Conservation (phyloP, 441 rosid species). For the Eutrema salsugineum region DNA sequence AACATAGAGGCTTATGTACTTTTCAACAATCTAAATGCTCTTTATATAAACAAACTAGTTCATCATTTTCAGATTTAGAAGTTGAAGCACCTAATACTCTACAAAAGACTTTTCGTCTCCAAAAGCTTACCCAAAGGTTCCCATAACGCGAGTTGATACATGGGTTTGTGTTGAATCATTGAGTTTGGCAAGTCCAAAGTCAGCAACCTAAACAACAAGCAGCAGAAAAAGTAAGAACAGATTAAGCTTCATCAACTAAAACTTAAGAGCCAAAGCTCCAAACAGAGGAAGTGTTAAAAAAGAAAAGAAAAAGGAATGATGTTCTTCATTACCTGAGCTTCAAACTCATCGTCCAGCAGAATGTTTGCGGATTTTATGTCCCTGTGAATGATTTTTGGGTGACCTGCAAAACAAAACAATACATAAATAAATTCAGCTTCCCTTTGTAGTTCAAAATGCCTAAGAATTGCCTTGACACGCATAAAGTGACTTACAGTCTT, state of each 20-base stretch:
- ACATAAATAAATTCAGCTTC: not conserved
- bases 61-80: not conserved
- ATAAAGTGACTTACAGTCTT: constrained; percentile 63
- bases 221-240: not conserved
- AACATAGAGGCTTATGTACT: not conserved
- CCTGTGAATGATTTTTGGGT: constrained; percentile 81
- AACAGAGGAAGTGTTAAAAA: not conserved
- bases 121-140: constrained; percentile 74
- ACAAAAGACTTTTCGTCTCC: not conserved
- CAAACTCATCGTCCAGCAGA: constrained; percentile 61
- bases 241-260: not conserved
- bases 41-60: not conserved
- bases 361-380: constrained; percentile 88
- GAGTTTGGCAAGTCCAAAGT: constrained; percentile 85
- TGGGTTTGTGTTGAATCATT: constrained; percentile 65
- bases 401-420: constrained; percentile 22
- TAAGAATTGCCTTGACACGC: not conserved
- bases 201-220: constrained; percentile 60
- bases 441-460: not conserved
- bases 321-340: constrained; percentile 55
- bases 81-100: not conserved
- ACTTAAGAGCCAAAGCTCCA: not conserved
- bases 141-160: constrained; percentile 91
- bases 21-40: not conserved
- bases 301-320: not conserved